These are phyloP conservation scores for Hypomyces rosellus DNA, from an alignment of 2,329 filamentous ascomycete genomes.

Conservation along the genomic window DNA sequence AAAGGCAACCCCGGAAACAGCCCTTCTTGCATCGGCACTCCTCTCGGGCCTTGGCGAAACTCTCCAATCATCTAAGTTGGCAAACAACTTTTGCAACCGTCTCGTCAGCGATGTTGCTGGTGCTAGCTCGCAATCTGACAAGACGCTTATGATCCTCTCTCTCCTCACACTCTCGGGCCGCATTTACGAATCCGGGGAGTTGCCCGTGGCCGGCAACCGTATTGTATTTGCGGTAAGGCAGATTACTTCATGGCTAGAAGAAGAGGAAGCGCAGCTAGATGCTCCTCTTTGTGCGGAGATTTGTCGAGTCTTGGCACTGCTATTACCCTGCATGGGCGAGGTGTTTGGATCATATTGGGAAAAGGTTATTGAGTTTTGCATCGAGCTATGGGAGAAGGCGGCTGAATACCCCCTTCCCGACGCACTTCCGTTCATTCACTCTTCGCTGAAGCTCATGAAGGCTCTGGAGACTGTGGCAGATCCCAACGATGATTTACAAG, in stretches of 20 bases:
- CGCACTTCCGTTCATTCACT: constrained; percentile 58
- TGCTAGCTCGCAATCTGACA: constrained; percentile 35
- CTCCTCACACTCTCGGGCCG: constrained; percentile 48
- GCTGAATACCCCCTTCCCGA: constrained; percentile 36
- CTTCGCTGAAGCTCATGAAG: constrained; percentile 65
- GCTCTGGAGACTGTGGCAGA: constrained; percentile 59
- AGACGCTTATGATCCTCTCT: constrained; percentile 43
- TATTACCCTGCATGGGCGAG: constrained; percentile 69
- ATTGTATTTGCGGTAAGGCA: constrained; percentile 79
- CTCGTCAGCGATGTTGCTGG: constrained; percentile 56
- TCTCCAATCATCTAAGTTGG: constrained; percentile 39
- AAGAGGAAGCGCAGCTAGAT: constrained; percentile 35
- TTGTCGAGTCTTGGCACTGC: constrained; percentile 49
- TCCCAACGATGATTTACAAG: constrained; percentile 78
- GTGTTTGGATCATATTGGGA: constrained; percentile 90
- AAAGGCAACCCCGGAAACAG: constrained; percentile 40
- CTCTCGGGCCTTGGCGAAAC: constrained; percentile 47
- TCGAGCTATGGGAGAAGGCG: constrained; percentile 49
- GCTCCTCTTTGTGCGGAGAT: constrained; percentile 42
- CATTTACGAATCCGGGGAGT: constrained; percentile 44
- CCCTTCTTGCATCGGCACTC: constrained; percentile 44
- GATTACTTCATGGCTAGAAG: constrained; percentile 64
- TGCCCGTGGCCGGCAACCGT: constrained; percentile 59
- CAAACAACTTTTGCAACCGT: constrained; percentile 52
- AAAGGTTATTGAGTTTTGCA: constrained; percentile 52